phyloP scores from a whole-genome alignment of 331 rosid species.

The Quercus phellos region DNA sequence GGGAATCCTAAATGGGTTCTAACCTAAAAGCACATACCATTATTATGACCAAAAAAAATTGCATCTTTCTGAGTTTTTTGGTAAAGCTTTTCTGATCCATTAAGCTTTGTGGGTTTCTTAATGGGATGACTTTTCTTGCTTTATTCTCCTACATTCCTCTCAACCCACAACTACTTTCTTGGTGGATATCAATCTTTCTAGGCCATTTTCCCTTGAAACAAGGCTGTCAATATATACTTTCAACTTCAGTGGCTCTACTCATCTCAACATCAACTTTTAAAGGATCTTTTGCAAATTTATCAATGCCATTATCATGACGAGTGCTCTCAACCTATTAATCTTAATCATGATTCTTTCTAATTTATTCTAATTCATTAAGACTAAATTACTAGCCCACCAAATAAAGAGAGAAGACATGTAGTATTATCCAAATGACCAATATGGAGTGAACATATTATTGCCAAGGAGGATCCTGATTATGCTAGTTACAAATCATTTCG shows the following conservation, averaged over 20 bases:
- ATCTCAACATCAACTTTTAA: constrained; percentile 56
- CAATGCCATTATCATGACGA: constrained; percentile 67
- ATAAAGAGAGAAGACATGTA: constrained; percentile 23
- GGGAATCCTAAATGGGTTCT: constrained; percentile 31
- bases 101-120: constrained; percentile 46
- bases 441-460: neutral
- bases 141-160: constrained; percentile 52
- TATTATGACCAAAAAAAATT: constrained; percentile 45
- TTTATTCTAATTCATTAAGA: constrained; percentile 35
- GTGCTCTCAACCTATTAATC: constrained; percentile 35
- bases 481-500: constrained; percentile 14
- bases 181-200: constrained; percentile 60
- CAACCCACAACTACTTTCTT: constrained; percentile 63
- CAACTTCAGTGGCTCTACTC: constrained; percentile 61
- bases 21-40: constrained; percentile 30
- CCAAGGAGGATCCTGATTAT: constrained; percentile 24
- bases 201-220: constrained; percentile 47
- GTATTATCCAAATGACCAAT: constrained; percentile 1
- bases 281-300: constrained; percentile 46
- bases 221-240: constrained; percentile 48
- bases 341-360: constrained; percentile 47
- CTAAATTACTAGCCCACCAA: constrained; percentile 35
- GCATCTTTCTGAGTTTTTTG: constrained; percentile 30
- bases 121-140: constrained; percentile 50
- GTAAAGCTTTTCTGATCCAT: constrained; percentile 25